A percentile compares a stretch with the other conserved stretches of the same genome.
Conservation (phyloP, 768 basidiomycete species). For the Candolleomyces eurysporus region DNA sequence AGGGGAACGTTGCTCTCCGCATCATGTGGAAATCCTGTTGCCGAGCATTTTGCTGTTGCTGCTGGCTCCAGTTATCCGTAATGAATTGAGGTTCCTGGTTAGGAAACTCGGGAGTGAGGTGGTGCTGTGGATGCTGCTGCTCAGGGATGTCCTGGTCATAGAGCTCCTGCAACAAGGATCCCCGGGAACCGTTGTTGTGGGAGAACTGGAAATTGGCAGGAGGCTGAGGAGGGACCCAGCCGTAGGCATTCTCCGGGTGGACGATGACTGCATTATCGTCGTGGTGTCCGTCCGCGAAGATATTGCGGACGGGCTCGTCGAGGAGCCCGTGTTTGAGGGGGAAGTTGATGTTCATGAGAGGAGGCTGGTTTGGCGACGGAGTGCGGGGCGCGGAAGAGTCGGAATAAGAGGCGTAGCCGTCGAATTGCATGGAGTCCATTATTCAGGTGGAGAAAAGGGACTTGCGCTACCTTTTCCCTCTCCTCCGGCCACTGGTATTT, state of each 20-base stretch:
- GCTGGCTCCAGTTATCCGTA: slow-evolving; percentile 32
- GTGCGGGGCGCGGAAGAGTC: slow-evolving; percentile 73
- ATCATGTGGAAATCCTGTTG: slow-evolving; percentile 45
- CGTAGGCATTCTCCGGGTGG: slow-evolving; percentile 26
- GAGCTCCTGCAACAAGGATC: slow-evolving; percentile 67
- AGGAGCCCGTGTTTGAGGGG: slow-evolving; percentile 25
- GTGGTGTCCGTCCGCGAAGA: slow-evolving; percentile 48
- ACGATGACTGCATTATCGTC: slow-evolving; percentile 45
- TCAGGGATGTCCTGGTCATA: slow-evolving; percentile 41
- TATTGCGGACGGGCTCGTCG: slow-evolving; percentile 48
- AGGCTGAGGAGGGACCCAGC: slow-evolving; percentile 29
- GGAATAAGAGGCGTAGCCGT: slow-evolving; percentile 63
- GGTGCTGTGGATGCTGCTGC: slow-evolving; percentile 31
- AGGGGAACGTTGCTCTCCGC: slow-evolving; percentile 75
- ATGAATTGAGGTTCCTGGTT: slow-evolving; percentile 27
- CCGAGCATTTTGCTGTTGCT: slow-evolving; percentile 27
- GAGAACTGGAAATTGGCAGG: slow-evolving; percentile 28
- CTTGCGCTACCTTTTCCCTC: slow-evolving; percentile 13
- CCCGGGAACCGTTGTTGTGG: slow-evolving; percentile 33
- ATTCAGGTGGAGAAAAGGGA: slow-evolving; percentile 12
- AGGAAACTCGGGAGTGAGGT: slow-evolving; percentile 33
- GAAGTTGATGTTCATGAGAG: slow-evolving; percentile 26
- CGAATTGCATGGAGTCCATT: slow-evolving; percentile 53
- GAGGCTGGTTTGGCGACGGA: slow-evolving; percentile 54
- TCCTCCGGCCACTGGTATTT: slow-evolving; percentile 6